A percentile compares a stretch with the other conserved stretches of the same genome.
Evolutionary conservation across 495 filamentous ascomycete species (phyloP).

Genomic region (Lophiotrema nucula): DNA sequence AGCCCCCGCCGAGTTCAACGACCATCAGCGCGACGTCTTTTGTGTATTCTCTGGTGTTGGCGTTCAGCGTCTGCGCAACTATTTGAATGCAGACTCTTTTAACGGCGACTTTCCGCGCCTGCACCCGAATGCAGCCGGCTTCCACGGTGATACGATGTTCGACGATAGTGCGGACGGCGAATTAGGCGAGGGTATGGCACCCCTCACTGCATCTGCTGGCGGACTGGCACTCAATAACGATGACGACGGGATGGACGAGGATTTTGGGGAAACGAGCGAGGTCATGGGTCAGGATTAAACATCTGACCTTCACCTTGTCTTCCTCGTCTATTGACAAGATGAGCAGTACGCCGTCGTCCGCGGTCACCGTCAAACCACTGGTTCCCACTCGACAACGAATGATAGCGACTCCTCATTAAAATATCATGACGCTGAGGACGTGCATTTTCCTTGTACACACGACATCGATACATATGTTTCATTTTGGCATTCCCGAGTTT

Average conservation of each 20-base stretch:
- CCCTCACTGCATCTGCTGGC: slow-evolving; percentile 41
- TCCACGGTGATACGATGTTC: too few relatives aligned
- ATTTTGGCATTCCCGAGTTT: too few relatives aligned
- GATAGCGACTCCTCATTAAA: too few relatives aligned
- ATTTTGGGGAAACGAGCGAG: slow-evolving; percentile 44
- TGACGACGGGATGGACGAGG: slow-evolving; percentile 43
- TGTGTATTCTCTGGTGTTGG: slow-evolving; percentile 94
- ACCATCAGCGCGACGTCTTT: slow-evolving; percentile 90
- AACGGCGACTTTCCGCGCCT: not conserved
- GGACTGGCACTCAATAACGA: slow-evolving; percentile 41
- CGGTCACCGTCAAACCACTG: too few relatives aligned
- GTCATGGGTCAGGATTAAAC: slow-evolving; percentile 39
- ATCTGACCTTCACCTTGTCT: too few relatives aligned
- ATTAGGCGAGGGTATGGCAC: slow-evolving; percentile 29
- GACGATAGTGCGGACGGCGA: slow-evolving; percentile 34
- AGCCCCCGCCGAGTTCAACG: slow-evolving; percentile 88
- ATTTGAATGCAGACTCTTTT: slow-evolving; percentile 59
- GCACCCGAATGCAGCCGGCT: slow-evolving; percentile 20
- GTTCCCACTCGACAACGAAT: too few relatives aligned
- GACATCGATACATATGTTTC: too few relatives aligned
- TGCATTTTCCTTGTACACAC: too few relatives aligned
- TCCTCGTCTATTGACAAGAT: too few relatives aligned
- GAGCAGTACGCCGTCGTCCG: too few relatives aligned
- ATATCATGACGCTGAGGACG: too few relatives aligned
- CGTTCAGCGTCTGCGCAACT: slow-evolving; percentile 71